Evolutionary conservation across 495 filamentous ascomycete species (phyloP), one percentile per base, ranked within the genome.

Genomic region (Amniculicola lignicola): DNA sequence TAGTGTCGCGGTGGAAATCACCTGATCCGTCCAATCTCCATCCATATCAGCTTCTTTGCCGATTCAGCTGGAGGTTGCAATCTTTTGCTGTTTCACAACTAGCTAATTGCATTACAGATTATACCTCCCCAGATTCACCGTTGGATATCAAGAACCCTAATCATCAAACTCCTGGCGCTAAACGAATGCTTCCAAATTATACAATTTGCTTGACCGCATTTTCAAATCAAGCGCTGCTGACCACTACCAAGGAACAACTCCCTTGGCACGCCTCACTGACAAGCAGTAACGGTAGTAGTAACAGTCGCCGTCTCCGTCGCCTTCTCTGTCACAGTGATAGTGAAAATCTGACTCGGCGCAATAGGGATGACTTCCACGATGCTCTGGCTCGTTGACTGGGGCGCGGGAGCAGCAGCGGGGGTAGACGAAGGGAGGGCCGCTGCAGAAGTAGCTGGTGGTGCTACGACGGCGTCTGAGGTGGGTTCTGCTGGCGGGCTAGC

Each of bases 311-410:
- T 54, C 35, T 54, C 56, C 15, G 40, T 62, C 44, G 16, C 37
- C 1, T 43, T 65, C 5, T 37, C 44, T 7, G 62, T 65, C 4
- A 51, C 49, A 23, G 62, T 65, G 24, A 61, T 37, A 3, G 62
- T 65, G 37, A 61, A 57, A 12, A 58, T 49, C 42, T 58, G 57
- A 9, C 15, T 25, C 4, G 57, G 41, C 6, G 55, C 24, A 37
- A 65, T 61, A 7, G 62, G 62, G 0, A 33, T 52, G 2, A 59
- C 54, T 21, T 61, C 51, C 11, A 59, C 18, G 6, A 14, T 10
- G 44, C 21, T 24, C 12, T 24, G n/a, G 5, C 44, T 44, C 1
- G 57, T 39, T 4, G 57, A 15, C 2, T 44, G 21, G 5, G 57
- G 46, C 37, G 56, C 31, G 31, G 57, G 51, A 6, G 47, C 16